phyloP scores from a whole-genome alignment of 257 asterid species.

The Ballota nigra region DNA sequence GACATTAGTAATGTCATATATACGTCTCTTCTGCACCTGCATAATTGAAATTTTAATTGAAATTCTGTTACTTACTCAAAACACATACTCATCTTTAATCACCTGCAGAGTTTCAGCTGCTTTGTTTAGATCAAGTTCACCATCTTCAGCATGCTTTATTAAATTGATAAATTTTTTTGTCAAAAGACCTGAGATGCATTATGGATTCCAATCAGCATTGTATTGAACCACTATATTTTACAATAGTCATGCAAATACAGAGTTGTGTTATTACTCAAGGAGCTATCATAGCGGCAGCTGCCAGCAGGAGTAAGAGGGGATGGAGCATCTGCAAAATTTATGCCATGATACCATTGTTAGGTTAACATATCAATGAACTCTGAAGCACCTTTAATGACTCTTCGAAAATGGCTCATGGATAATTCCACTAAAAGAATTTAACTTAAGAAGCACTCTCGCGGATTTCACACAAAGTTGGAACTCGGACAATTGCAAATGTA shows the following conservation, averaged over 20 bases:
- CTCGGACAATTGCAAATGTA: neutral
- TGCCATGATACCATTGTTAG: conserved; percentile 5
- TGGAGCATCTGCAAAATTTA: conserved; percentile 61
- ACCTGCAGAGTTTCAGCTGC: conserved; percentile 83
- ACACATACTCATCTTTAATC: conserved; percentile 11
- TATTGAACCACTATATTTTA: conserved; percentile 14
- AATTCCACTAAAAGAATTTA: neutral
- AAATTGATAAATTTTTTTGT: conserved; percentile 48
- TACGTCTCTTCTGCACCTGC: conserved; percentile 70
- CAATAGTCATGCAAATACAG: conserved; percentile 18
- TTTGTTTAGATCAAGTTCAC: conserved; percentile 84
- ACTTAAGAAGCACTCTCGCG: neutral
- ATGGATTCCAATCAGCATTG: conserved; percentile 19
- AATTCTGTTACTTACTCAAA: neutral
- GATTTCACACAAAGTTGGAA: conserved; percentile 1
- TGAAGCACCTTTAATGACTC: neutral
- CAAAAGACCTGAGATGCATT: conserved; percentile 47
- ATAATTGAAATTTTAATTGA: conserved; percentile 11
- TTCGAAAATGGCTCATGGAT: neutral
- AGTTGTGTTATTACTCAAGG: conserved; percentile 56
- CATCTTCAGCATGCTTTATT: conserved; percentile 65
- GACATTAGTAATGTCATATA: conserved; percentile 92
- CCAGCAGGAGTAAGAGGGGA: conserved; percentile 91
- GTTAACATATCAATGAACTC: neutral
- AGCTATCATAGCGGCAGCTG: conserved; percentile 92